phyloP scores from a whole-genome alignment of 2,329 filamentous ascomycete genomes.

The Camillea tinctor region DNA sequence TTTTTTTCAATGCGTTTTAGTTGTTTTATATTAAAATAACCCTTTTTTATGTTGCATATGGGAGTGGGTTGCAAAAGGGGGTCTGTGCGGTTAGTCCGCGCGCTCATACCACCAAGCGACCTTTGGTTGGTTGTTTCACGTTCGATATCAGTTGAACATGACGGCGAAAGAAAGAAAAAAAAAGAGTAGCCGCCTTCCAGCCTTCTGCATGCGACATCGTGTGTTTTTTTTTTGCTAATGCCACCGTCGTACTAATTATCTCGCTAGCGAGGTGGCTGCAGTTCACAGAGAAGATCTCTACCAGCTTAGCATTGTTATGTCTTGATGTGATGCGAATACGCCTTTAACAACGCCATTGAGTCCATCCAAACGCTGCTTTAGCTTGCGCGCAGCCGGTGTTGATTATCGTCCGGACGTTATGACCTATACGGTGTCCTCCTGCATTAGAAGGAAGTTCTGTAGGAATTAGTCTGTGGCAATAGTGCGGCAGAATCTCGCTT shows the following conservation, averaged over 20 bases:
- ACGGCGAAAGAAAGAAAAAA: background rate
- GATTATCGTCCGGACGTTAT: background rate
- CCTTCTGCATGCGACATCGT: background rate
- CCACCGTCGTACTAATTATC: background rate
- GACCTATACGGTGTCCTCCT: conserved; percentile 4
- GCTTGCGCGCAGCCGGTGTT: background rate
- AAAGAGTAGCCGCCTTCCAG: background rate
- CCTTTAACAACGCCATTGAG: background rate
- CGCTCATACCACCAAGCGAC: background rate
- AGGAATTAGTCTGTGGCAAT: conserved; percentile 17
- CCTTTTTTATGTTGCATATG: too few relatives aligned
- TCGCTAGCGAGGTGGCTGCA: background rate
- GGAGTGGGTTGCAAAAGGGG: too few relatives aligned
- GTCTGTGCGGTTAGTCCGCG: conserved; percentile 2
- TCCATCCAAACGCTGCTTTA: background rate
- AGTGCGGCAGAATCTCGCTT: conserved; percentile 3
- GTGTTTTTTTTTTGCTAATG: background rate
- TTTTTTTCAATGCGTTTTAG: too few relatives aligned
- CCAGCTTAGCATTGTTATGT: background rate
- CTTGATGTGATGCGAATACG: background rate
- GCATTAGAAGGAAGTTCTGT: conserved; percentile 3
- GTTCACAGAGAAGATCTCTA: background rate
- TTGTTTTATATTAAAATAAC: too few relatives aligned
- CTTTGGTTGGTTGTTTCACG: conserved; percentile 1
- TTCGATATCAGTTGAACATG: conserved; percentile 2